Base-by-base conservation (phyloP, 2,329 filamentous ascomycete genomes). In the Periconia sp. region DNA sequence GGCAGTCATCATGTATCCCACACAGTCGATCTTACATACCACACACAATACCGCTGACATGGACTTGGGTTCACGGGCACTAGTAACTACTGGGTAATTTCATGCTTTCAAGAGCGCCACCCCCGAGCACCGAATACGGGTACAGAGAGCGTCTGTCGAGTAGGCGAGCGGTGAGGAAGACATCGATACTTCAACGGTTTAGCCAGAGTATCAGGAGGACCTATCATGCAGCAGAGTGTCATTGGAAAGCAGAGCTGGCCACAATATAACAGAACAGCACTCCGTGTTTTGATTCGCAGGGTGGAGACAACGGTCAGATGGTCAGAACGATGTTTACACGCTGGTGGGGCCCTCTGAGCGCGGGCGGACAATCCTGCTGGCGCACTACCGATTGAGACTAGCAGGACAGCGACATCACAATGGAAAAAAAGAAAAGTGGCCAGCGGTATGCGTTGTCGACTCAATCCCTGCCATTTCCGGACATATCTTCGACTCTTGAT, bases 41-140 rank as follows among this genome's bases (percentile, higher is more conserved):
- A 37, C 15, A 37, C 33, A 57, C 49, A 51, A 61, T 62, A 59
- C 69, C 70, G 63, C 55, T 60, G 65, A 69, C 68, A 70, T 65
- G 69, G 70, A 57, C 55, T 64, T 64, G 68, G 68, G 62, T 69
- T 58, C 45, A 49, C 51, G 45, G 44, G 48, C 47, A 50, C 43
- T 52, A 49, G 41, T 58, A 54, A 50, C 47, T 51, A 51, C 23
- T 49, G 41, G 46, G 43, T 45, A 30, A 27, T 40, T n/a, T 35
- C 46, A 20, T 17, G 7, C 19, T 35, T 23, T n/a, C 9, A 18
- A 47, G 13, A 13, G 37, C 30, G n/a, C 46, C 23, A 53, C 31
- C 6, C n/a, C 11, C 33, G 11, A 37, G 33, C 33, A 37, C 11
- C 33, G 15, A 37, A 37, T n/a, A 37, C 11, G 33, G 11, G 33